phyloP scores from a whole-genome alignment of 2,329 filamentous ascomycete species.

The Calonectria pteridis region DNA sequence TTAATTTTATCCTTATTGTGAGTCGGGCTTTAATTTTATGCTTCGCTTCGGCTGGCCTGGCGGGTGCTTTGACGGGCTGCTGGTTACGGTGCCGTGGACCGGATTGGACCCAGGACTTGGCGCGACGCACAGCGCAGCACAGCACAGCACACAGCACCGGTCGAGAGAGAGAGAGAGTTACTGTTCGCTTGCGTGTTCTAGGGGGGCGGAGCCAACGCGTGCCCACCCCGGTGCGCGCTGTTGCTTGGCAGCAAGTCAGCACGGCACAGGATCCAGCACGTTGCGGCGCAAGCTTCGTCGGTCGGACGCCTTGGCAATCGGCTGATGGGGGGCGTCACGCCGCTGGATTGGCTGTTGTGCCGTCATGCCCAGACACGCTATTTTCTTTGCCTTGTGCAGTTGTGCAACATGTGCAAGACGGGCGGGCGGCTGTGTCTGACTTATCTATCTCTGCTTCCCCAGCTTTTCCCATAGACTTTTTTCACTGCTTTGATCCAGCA shows the following conservation, averaged over 20 bases:
- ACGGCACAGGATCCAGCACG: background rate
- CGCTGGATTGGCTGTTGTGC: background rate
- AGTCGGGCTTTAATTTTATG: background rate
- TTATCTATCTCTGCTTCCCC: background rate
- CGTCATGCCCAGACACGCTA: background rate
- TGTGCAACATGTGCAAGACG: background rate
- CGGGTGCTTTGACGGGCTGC: background rate
- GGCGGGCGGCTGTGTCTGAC: background rate
- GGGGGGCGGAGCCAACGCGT: slow-evolving; percentile 15
- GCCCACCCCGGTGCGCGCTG: slow-evolving; percentile 1
- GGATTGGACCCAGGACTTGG: background rate
- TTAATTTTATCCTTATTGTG: background rate
- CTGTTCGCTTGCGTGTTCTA: slow-evolving; percentile 6
- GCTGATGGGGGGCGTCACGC: background rate
- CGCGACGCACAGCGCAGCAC: background rate
- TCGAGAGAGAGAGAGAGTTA: no score
- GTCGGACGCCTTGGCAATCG: background rate
- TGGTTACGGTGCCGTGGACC: background rate
- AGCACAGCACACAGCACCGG: background rate
- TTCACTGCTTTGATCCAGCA: background rate
- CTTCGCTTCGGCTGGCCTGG: background rate
- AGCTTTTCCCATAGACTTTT: background rate
- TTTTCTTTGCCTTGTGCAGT: background rate
- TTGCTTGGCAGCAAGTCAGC: slow-evolving; percentile 14
- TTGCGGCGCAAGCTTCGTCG: slow-evolving; percentile 6